These are phyloP conservation scores for Cryptosporidium viatorum DNA, from an alignment of 169 alveolate genomes.

Conservation along the genomic window DNA sequence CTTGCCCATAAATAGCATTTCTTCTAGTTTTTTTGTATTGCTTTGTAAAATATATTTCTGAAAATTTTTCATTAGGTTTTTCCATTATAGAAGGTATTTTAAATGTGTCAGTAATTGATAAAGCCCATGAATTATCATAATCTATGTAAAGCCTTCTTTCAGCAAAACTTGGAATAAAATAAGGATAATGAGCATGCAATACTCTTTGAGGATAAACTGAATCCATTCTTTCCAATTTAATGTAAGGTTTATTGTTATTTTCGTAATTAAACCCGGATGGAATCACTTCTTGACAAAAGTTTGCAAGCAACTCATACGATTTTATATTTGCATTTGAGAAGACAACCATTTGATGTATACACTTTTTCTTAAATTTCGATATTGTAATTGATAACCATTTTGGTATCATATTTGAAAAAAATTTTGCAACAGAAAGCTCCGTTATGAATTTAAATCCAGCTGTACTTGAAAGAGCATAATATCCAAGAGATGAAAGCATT, in stretches of 20 bases:
- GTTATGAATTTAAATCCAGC: not conserved
- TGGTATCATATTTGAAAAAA: constrained; percentile 7
- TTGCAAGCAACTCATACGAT: not conserved
- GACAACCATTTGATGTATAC: not conserved
- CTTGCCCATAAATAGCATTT: not conserved
- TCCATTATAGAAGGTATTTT: not conserved
- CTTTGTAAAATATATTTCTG: not conserved
- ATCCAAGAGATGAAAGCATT: constrained; percentile 4
- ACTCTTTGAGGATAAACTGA: constrained; percentile 25
- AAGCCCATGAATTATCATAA: constrained; percentile 7
- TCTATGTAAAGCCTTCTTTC: constrained; percentile 8
- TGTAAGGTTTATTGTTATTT: not conserved
- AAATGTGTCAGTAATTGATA: not conserved
- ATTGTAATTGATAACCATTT: not conserved
- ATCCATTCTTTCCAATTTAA: not conserved
- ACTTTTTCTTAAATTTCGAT: not conserved
- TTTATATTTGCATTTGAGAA: not conserved
- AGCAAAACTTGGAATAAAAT: not conserved
- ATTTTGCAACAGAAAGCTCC: not conserved
- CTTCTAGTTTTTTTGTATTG: constrained; percentile 17
- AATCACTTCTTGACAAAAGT: constrained; percentile 9
- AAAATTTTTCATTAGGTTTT: constrained; percentile 5
- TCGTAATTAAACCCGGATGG: constrained; percentile 13
- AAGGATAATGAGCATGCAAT: constrained; percentile 3
- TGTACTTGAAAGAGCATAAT: constrained; percentile 6